phyloP scores from a whole-genome alignment of 2,329 filamentous ascomycete species.

The Sporothrix protearum region DNA sequence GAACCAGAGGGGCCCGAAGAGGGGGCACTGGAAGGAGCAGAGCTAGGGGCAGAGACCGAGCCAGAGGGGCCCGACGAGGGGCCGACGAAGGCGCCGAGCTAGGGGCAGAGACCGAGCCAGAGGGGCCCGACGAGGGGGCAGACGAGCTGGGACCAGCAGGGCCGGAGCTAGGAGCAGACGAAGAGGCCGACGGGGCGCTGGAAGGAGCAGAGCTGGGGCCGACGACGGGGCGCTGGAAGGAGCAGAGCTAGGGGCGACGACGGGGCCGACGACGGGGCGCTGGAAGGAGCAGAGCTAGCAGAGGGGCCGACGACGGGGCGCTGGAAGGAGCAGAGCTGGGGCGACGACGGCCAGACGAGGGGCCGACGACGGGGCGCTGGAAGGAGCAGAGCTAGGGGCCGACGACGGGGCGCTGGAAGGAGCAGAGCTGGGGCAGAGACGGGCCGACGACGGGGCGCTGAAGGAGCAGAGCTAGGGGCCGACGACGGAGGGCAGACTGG shows the following conservation, averaged over 20 bases:
- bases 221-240: not conserved
- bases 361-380: too few relatives aligned
- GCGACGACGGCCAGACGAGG: not conserved
- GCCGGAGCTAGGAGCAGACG: not conserved
- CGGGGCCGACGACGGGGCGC: not conserved
- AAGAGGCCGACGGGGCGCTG: not conserved
- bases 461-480: not conserved
- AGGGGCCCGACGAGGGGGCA: slow-evolving; percentile 14
- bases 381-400: not conserved
- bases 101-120: not conserved
- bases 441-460: too few relatives aligned
- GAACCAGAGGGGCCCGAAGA: not conserved
- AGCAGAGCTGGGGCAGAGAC: too few relatives aligned
- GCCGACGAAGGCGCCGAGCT: slow-evolving; percentile 23
- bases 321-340: not conserved
- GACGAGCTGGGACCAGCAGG: not conserved
- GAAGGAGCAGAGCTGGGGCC: not conserved
- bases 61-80: not conserved
- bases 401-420: not conserved
- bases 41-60: not conserved
- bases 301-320: not conserved
- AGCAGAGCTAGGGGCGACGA: not conserved
- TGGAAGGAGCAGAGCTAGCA: too few relatives aligned
- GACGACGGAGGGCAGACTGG: too few relatives aligned
- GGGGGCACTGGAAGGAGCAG: not conserved